phyloP scores from a whole-genome alignment of 2,329 filamentous ascomycete genomes.

The Colletotrichum tofieldiae region DNA sequence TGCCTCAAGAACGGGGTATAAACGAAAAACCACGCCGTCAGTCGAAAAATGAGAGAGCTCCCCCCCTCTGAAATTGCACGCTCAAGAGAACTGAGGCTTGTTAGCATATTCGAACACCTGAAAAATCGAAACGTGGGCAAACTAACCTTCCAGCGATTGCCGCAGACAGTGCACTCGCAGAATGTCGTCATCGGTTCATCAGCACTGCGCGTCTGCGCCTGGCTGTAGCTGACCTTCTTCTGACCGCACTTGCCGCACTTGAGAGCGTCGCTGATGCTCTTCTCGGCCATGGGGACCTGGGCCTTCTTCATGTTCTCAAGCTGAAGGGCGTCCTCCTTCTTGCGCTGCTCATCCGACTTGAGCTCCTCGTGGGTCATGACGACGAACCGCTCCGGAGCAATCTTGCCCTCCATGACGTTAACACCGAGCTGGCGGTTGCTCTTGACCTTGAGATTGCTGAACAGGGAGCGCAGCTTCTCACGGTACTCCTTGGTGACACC shows the following conservation, averaged over 20 bases:
- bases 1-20: constrained; percentile 41
- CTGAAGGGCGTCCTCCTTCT: constrained; percentile 82
- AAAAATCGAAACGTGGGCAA: constrained; percentile 43
- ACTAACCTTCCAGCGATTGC: constrained; percentile 80
- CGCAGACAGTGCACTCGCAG: constrained; percentile 80
- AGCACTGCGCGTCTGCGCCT: constrained; percentile 94
- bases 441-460: constrained; percentile 95
- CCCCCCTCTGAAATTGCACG: background rate
- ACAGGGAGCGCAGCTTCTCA: constrained; percentile 91
- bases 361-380: constrained; percentile 92
- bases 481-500: constrained; percentile 84
- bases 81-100: constrained; percentile 41
- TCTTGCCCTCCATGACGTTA: constrained; percentile 82
- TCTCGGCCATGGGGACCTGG: constrained; percentile 93
- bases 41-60: constrained; percentile 24
- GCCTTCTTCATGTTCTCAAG: constrained; percentile 98
- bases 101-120: constrained; percentile 29
- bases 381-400: constrained; percentile 82
- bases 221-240: constrained; percentile 95
- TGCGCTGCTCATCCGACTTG: constrained; percentile 86
- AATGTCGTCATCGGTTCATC: constrained; percentile 93
- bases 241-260: constrained; percentile 93
- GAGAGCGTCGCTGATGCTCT: constrained; percentile 89
- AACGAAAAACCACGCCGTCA: constrained; percentile 38
- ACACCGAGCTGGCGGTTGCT: constrained; percentile 84